Evolutionary conservation across 1,284 basidiomycete genomes (phyloP).

Genomic region (Afroboletus lepidellus): DNA sequence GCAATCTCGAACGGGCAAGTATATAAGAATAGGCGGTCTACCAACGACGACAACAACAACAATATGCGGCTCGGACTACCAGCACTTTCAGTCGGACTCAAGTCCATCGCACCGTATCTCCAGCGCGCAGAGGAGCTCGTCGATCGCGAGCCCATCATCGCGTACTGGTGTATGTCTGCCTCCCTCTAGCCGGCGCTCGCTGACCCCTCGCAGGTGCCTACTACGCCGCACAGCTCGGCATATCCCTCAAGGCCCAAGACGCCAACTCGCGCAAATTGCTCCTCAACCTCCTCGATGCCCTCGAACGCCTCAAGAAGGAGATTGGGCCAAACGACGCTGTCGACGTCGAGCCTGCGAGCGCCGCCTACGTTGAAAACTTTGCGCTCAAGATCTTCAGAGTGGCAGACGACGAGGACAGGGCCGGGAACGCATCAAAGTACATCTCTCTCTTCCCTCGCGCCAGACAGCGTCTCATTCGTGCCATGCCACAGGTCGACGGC

Average conservation of each 20-base stretch:
- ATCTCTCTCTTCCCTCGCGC: constrained; percentile 12
- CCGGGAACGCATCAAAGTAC: constrained; percentile 72
- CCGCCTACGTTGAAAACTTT: constrained; percentile 93
- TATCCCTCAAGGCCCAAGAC: constrained; percentile 64
- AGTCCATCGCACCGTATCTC: constrained; percentile 73
- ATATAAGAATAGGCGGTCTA: constrained; percentile 6
- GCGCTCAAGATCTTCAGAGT: constrained; percentile 82
- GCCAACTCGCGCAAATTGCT: constrained; percentile 68
- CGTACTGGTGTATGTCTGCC: constrained; percentile 85
- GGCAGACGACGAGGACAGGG: constrained; percentile 91
- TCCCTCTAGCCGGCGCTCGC: not conserved
- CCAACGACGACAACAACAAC: not conserved
- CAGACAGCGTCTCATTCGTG: constrained; percentile 7
- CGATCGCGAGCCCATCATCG: constrained; percentile 78
- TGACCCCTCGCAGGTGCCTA: constrained; percentile 63
- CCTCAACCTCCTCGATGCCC: constrained; percentile 68
- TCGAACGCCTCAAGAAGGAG: constrained; percentile 80
- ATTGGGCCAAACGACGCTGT: constrained; percentile 81
- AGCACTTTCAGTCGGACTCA: constrained; percentile 56
- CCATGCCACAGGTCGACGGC: constrained; percentile 65
- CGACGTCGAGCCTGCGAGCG: constrained; percentile 77
- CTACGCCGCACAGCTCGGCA: constrained; percentile 87
- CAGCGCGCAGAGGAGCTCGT: constrained; percentile 87
- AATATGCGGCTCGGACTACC: constrained; percentile 50
- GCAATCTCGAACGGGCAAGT: too few species aligned